Evolutionary conservation across 306 rosid genomes (phyloP).

Genomic region (Quercus engelmannii): DNA sequence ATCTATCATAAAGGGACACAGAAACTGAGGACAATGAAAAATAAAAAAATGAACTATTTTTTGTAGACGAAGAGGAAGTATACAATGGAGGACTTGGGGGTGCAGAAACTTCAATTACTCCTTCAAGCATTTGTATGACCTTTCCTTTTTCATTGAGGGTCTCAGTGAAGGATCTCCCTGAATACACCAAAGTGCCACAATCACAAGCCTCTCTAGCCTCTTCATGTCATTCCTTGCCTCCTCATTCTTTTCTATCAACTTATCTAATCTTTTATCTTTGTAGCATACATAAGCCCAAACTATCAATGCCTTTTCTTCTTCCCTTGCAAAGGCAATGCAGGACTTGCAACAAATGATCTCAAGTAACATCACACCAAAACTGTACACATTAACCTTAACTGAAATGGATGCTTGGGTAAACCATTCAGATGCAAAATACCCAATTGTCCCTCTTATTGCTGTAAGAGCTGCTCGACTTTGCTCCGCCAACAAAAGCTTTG

Average conservation of each 20-base stretch:
- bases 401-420: constrained; percentile 2
- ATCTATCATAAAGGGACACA: too few species aligned
- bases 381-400: constrained; percentile 7
- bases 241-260: constrained; percentile 11
- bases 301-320: background rate
- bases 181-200: constrained; percentile 27
- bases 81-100: too few species aligned
- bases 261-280: background rate
- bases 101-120: background rate
- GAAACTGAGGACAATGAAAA: too few species aligned
- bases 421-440: constrained; percentile 27
- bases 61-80: too few species aligned
- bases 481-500: constrained; percentile 25
- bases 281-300: constrained; percentile 21
- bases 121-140: constrained; percentile 31
- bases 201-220: constrained; percentile 12
- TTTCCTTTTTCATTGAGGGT: constrained; percentile 27
- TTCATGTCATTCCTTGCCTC: constrained; percentile 27
- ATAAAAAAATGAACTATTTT: too few species aligned
- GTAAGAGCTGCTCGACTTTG: constrained; percentile 22
- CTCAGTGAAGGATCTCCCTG: constrained; percentile 24
- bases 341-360: constrained; percentile 20
- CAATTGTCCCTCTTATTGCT: constrained; percentile 28
- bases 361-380: constrained; percentile 16
- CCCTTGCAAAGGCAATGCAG: constrained; percentile 5